Evolutionary conservation across 768 basidiomycete genomes (phyloP), one percentile per base, ranked within the genome.

Genomic region (Russula earlei): DNA sequence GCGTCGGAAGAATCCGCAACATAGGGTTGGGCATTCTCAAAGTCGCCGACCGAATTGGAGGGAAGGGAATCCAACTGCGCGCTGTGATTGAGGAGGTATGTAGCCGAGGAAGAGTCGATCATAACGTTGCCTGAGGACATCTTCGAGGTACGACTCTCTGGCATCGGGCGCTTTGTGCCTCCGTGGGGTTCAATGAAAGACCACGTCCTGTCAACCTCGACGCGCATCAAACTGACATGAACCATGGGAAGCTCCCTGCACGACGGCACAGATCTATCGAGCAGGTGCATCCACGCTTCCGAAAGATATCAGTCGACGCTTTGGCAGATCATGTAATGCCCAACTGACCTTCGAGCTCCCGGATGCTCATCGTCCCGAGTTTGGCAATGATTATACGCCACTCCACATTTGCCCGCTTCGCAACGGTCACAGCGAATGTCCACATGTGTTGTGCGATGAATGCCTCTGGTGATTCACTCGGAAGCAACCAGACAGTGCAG

Each of bases 331-430:
- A 33, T 49, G 47, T 42, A 15, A 57, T 44, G 40, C 48, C 81
- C 56, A 61, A 49, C 82, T 56, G 61, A 89, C 90, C 84, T 62
- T 82, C 74, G 20, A 89, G 66, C 65, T 93, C 91, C 6, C 65
- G 64, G 47, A 74, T 68, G 1, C 69, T 67, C 73, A 91, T 81
- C 10, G 69, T 55, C 0, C 90, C 90, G 4, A 84, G 68, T 64
- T 83, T 87, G 6, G 84, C 71, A 54, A 93, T 73, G 9, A 85
- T 82, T 11, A 92, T 70, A 49, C 84, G 77, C 91, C 91, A 93
- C 66, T 92, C 88, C 20, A 90, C 72, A 64, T 82, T 80, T 11
- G 83, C 84, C 58, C 74, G 79, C 63, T 74, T 75, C 11, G 83
- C 80, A 63, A 86, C 79, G 34, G 77, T 74, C 52, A 77, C 66